Evolutionary conservation across 2,329 filamentous ascomycete species (phyloP).

Genomic region (Exutisphaerella laricina): DNA sequence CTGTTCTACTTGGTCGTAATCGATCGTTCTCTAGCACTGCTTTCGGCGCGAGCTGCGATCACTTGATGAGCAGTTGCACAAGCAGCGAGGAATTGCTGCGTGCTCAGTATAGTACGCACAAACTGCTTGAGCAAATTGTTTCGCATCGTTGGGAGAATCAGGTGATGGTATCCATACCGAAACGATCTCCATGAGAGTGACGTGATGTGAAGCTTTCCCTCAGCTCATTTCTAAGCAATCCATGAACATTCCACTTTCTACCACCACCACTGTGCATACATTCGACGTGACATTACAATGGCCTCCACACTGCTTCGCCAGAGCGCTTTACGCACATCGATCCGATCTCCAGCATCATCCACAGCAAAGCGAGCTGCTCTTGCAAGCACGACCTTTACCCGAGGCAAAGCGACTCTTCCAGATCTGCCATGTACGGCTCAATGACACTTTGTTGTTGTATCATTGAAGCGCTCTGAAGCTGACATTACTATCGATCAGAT

Average conservation of each 20-base stretch:
- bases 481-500: conserved; percentile 50
- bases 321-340: conserved; percentile 62
- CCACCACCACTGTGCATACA: not conserved
- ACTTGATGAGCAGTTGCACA: too few relatives aligned
- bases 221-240: not conserved
- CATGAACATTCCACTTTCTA: not conserved
- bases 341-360: conserved; percentile 61
- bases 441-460: not conserved
- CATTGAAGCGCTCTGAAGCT: too few relatives aligned
- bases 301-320: conserved; percentile 69
- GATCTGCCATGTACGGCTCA: conserved; percentile 65
- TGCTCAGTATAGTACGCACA: too few relatives aligned
- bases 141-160: too few relatives aligned
- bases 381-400: conserved; percentile 69
- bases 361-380: conserved; percentile 56
- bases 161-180: too few relatives aligned
- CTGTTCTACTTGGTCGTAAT: too few relatives aligned
- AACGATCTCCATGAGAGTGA: too few relatives aligned
- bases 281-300: conserved; percentile 48
- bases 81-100: too few relatives aligned
- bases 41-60: too few relatives aligned
- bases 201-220: not conserved
- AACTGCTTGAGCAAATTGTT: too few relatives aligned
- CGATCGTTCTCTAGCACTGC: too few relatives aligned
- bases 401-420: conserved; percentile 87